Evolutionary conservation across 345 rosid species (phyloP), one percentile per base, ranked within the genome.

Genomic region (Gossypium longicalyx): DNA sequence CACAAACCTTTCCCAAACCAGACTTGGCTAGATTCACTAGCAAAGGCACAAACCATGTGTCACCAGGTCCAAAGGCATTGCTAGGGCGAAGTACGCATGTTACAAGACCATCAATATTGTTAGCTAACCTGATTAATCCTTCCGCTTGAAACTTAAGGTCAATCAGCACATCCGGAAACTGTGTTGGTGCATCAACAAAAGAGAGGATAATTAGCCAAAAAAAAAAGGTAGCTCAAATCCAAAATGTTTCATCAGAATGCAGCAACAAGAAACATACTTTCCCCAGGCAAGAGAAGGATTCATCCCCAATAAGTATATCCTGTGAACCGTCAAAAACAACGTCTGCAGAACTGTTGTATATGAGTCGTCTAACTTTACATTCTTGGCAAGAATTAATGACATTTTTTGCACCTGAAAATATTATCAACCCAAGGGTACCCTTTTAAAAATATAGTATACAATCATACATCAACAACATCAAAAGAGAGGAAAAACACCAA

Each of bases 141-240:
- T 95, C 99, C 23, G 98, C 97, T 83, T 95, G 97, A 86, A 95
- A 94, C 82, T 84, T 95, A 58, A 94, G 88, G 78, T 92, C 97
- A 82, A 77, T 87, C 82, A 88, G 56, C 82, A 76, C 78, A 63
- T 90, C 92, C 41, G 77, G 84, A 70, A 88, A 88, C 98, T 94
- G 88, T 77, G 81, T 70, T 59, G 61, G 7, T 58, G 70, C 6
- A 81, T 12, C 78, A 80, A 49, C 68, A 77, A 49, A 70, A 41
- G 63, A 12, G 83, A 57, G 25, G 74, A 81, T 51, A 66, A 77
- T 70, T 43, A 57, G 80, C 23, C 59, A 71, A 67, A 5, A 62
- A 41, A 66, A 57, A 29, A 69, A 17, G 44, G 8, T 10, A 70
- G 68, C 69, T 62, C 41, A 17, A 62, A 61, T 11, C n/a, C n/a